Evolutionary conservation across 768 basidiomycete species (phyloP).

Genomic region (Daedalea quercina): DNA sequence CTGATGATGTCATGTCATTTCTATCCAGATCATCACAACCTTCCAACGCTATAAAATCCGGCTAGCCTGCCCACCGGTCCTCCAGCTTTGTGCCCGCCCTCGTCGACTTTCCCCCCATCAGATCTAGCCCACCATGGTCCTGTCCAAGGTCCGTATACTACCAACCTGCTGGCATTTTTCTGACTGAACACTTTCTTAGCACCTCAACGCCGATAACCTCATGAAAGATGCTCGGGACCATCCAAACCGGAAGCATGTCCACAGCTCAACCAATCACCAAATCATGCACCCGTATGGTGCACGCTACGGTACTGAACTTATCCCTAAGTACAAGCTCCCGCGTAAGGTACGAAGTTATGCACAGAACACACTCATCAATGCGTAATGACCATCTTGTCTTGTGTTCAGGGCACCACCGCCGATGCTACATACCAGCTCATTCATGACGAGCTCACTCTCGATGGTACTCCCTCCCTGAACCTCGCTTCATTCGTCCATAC

Average conservation of each 20-base stretch:
- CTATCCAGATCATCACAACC: neutral
- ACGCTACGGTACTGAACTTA: slow-evolving; percentile 57
- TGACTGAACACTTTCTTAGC: slow-evolving; percentile 30
- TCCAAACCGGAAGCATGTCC: slow-evolving; percentile 26
- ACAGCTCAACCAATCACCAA: slow-evolving; percentile 26
- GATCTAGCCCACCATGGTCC: slow-evolving; percentile 36
- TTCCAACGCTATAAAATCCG: neutral
- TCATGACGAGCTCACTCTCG: slow-evolving; percentile 57
- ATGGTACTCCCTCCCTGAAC: slow-evolving; percentile 52
- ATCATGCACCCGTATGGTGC: slow-evolving; percentile 46
- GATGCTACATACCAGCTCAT: slow-evolving; percentile 50
- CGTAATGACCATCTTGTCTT: neutral
- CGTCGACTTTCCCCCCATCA: too few relatives aligned
- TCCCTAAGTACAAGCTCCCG: slow-evolving; percentile 66
- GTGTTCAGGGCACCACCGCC: slow-evolving; percentile 42
- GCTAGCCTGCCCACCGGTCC: too few relatives aligned
- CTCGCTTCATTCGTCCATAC: slow-evolving; percentile 65
- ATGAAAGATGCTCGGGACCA: slow-evolving; percentile 41
- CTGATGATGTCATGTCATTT: slow-evolving; percentile 7
- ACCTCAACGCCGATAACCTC: slow-evolving; percentile 62
- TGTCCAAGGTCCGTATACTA: slow-evolving; percentile 42
- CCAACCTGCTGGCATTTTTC: neutral
- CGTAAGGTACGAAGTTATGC: slow-evolving; percentile 40
- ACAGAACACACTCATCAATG: neutral
- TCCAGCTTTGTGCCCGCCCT: too few relatives aligned